Conservation (phyloP, 139 green algal genomes). For the Micractinium conductrix region DNA sequence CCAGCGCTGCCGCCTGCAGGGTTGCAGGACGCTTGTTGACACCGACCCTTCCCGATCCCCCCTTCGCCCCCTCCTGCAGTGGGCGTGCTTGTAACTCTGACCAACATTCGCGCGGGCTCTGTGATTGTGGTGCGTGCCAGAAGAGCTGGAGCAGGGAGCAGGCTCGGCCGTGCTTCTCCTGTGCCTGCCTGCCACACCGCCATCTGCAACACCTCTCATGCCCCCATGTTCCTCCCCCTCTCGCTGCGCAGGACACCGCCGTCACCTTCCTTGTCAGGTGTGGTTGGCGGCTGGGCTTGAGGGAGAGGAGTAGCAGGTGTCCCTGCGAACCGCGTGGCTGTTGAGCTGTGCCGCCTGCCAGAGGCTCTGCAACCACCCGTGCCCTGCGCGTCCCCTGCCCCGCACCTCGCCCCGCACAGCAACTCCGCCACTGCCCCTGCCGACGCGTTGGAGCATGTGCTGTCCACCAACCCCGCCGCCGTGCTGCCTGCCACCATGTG, state of each 20-base stretch:
- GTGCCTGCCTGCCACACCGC: neutral
- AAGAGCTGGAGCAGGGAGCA: neutral
- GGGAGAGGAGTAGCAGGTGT: no score
- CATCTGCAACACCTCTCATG: neutral
- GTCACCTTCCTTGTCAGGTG: neutral
- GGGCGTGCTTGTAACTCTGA: neutral
- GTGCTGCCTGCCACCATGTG: neutral
- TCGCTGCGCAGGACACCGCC: slow-evolving; percentile 6
- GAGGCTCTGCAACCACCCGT: no score
- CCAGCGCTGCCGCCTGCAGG: neutral
- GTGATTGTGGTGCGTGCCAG: slow-evolving; percentile 19
- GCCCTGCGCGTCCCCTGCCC: no score
- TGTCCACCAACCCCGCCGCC: neutral
- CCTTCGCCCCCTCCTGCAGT: neutral
- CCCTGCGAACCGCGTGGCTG: no score
- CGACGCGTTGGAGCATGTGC: neutral
- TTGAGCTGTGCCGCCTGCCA: no score
- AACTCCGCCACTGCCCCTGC: slow-evolving; percentile 1
- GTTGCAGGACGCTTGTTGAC: neutral
- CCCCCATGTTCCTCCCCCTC: neutral
- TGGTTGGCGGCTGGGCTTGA: no score
- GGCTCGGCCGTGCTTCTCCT: neutral
- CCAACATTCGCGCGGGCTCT: neutral
- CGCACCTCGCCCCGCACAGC: no score
- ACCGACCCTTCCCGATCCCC: neutral